These are phyloP conservation scores for Globisporangium carolinianum DNA, from an alignment of 352 stramenopile species.

Conservation along the genomic window DNA sequence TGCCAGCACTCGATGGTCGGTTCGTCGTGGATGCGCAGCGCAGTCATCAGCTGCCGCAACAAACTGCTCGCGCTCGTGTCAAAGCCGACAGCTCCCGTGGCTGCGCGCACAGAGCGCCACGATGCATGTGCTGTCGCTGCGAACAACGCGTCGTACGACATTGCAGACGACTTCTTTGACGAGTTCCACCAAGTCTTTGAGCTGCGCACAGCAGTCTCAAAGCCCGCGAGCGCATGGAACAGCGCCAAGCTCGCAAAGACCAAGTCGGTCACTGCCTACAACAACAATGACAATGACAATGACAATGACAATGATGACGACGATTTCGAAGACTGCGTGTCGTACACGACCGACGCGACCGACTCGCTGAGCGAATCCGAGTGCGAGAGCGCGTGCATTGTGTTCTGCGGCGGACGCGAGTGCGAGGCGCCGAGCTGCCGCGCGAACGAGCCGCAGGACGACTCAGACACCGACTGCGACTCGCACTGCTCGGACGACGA, in stretches of 20 bases:
- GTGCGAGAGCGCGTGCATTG: constrained; percentile 11
- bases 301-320: constrained; percentile 5
- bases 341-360: constrained; percentile 39
- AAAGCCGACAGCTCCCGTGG: constrained; percentile 8
- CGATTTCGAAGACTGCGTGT: constrained; percentile 28
- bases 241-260: constrained; percentile 3
- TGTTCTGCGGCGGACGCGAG: constrained; percentile 1
- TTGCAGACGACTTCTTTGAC: constrained; percentile 7
- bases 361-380: constrained; percentile 40
- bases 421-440: constrained; percentile 1
- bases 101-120: not conserved
- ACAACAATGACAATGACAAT: constrained; percentile 7
- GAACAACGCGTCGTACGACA: not conserved
- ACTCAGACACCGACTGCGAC: not conserved
- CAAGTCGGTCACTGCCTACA: not conserved
- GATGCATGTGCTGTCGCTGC: not conserved
- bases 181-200: constrained; percentile 14
- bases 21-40: constrained; percentile 4
- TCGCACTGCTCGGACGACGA: constrained; percentile 8
- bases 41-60: constrained; percentile 6
- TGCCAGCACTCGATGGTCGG: too few relatives aligned
- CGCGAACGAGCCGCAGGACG: not conserved
- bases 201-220: not conserved
- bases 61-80: constrained; percentile 8
- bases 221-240: not conserved